Base-by-base conservation (phyloP, 768 basidiomycete species). In the Lactarius quietus region DNA sequence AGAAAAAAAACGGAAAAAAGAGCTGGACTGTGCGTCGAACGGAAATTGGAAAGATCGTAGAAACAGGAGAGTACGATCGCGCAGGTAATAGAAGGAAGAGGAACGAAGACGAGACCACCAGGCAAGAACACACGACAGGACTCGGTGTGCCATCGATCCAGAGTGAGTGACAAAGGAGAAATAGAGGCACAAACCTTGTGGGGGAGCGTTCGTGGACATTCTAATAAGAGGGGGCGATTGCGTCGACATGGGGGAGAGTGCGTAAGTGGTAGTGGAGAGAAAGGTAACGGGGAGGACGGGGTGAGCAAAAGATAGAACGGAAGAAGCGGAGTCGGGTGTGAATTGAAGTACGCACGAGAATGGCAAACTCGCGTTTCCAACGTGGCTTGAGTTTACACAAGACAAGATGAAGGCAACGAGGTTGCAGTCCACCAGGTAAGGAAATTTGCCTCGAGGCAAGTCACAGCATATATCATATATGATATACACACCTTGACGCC, bases 371-470 rank as follows among this genome's bases (percentile, higher is more conserved):
- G 69, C 69, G 67, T 69, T 69, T 69, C 69, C 69, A 69, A 68
- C 69, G 69, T 69, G 69, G 69, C 67, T 61, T 64, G 55, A 15
- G 63, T 33, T 53, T 48, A 69, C 61, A 63, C 66, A 63, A 68
- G 64, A 61, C 59, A 43, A 66, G 63, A 59, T 55, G 67, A 54
- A 59, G 57, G 63, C 69, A 69, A 69, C 60, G 69, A 69, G 69
- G 69, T 61, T 60, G 59, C 6, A 56, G 31, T 29, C 15, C 57
- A 36, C 68, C 66, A 57, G 57, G 65, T 69, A 64, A 51, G 69
- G 69, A 64, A 69, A 69, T 62, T 65, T 55, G 69, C 69, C 69
- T 69, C 69, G 69, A 69, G 69, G 69, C 69, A 35, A 35, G 57
- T 69, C 68, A 69, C 68, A 63, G 59, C 68, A 69, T 68, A 64